A percentile compares a stretch with the other conserved stretches of the same genome.
Evolutionary conservation across 345 rosid species (phyloP).

Genomic region (Eucalyptus pauciflora): DNA sequence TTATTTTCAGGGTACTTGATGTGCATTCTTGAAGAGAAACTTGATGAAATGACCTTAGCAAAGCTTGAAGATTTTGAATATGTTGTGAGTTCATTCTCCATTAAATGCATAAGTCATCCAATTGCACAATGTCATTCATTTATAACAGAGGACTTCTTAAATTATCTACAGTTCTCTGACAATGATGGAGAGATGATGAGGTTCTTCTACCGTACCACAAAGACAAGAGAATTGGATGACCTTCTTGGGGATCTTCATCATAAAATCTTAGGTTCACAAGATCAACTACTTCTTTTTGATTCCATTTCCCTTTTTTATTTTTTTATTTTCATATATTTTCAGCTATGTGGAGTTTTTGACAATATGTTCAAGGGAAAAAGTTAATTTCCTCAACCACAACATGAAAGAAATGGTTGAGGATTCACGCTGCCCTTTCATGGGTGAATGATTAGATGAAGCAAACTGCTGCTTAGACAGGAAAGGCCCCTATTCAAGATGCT

Average conservation of each 20-base stretch:
- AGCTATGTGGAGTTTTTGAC: background rate
- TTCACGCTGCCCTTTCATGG: background rate
- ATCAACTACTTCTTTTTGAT: background rate
- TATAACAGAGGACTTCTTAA: background rate
- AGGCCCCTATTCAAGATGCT: background rate
- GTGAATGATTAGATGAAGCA: background rate
- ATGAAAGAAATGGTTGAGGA: background rate
- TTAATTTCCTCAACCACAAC: background rate
- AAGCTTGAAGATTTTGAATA: slow-evolving; percentile 60
- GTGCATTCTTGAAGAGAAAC: slow-evolving; percentile 70
- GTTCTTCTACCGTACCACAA: slow-evolving; percentile 78
- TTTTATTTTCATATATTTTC: background rate
- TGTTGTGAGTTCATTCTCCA: slow-evolving; percentile 31
- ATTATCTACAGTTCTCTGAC: slow-evolving; percentile 53
- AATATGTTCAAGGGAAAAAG: background rate
- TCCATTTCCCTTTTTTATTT: background rate
- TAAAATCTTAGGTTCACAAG: slow-evolving; percentile 60
- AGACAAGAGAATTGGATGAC: slow-evolving; percentile 78
- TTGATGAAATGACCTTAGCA: slow-evolving; percentile 40
- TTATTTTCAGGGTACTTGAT: slow-evolving; percentile 62
- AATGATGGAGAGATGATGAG: slow-evolving; percentile 57
- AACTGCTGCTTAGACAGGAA: background rate
- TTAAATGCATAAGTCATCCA: background rate
- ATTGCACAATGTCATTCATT: background rate
- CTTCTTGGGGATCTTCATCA: slow-evolving; percentile 95